A percentile compares a stretch with the other conserved stretches of the same genome.
Evolutionary conservation across 106 monocot species (phyloP).

Genomic region (Dendrobium chrysotoxum): DNA sequence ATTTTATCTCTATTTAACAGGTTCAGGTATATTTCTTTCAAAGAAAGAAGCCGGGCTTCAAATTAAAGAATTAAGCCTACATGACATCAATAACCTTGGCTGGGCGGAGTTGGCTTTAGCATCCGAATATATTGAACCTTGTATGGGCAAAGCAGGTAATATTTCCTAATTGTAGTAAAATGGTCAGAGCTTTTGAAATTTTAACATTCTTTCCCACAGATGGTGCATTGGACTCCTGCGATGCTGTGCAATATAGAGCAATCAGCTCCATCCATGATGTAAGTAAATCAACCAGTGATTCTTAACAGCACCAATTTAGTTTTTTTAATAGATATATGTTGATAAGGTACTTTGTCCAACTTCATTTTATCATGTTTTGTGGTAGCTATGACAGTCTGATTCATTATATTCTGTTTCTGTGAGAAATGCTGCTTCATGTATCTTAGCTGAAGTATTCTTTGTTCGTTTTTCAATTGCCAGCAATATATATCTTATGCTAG

Average conservation of each 20-base stretch:
- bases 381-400: not conserved
- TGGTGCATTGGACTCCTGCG: not conserved
- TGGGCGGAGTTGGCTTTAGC: conserved; percentile 38
- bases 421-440: not conserved
- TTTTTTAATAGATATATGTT: not conserved
- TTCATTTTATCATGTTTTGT: not conserved
- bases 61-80: conserved; percentile 26
- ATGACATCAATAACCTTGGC: conserved; percentile 47
- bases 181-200: not conserved
- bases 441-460: not conserved
- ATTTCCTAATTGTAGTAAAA: not conserved
- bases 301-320: not conserved
- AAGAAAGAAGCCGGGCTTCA: conserved; percentile 8
- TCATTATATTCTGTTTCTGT: not conserved
- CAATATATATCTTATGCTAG: not conserved
- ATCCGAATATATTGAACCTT: conserved; percentile 14
- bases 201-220: conserved; percentile 5
- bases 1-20: conserved; percentile 4
- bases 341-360: not conserved
- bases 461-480: not conserved
- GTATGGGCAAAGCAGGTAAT: conserved; percentile 23
- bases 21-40: conserved; percentile 8
- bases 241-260: not conserved
- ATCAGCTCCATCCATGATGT: conserved; percentile 1
- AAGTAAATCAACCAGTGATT: not conserved